These are phyloP conservation scores for Aspergillus sp. DNA, from an alignment of 2,329 filamentous ascomycete genomes.

Conservation along the genomic window DNA sequence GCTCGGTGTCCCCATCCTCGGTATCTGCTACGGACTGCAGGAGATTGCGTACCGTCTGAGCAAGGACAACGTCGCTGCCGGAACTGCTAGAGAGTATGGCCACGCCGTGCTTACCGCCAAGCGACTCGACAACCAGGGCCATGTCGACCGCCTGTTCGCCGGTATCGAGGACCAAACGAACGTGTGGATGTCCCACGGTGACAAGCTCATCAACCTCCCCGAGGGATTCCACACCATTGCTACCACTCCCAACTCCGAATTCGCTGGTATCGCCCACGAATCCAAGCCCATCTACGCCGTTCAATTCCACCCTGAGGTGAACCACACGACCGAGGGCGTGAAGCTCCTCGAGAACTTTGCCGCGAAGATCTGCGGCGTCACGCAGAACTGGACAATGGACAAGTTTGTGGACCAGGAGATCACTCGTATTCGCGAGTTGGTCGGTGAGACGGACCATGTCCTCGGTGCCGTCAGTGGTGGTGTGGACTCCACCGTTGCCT, in stretches of 20 bases:
- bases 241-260: constrained; percentile 72
- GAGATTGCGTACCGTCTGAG: constrained; percentile 72
- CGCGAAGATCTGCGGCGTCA: constrained; percentile 75
- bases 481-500: constrained; percentile 86
- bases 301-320: constrained; percentile 88
- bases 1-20: constrained; percentile 62
- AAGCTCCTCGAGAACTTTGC: constrained; percentile 79
- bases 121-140: constrained; percentile 50
- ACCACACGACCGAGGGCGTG: constrained; percentile 56
- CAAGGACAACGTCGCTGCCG: constrained; percentile 65
- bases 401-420: constrained; percentile 83
- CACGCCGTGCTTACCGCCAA: constrained; percentile 66
- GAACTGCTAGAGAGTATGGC: constrained; percentile 69
- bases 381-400: constrained; percentile 79
- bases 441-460: constrained; percentile 80
- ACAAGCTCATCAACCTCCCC: constrained; percentile 77
- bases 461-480: constrained; percentile 78
- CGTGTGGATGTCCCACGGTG: constrained; percentile 85
- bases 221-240: constrained; percentile 72
- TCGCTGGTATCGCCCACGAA: constrained; percentile 67
- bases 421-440: constrained; percentile 72
- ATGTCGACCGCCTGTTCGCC: constrained; percentile 76
- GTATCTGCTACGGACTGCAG: constrained; percentile 65
- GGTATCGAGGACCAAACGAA: constrained; percentile 69
- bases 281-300: constrained; percentile 68